Evolutionary conservation across 495 filamentous ascomycete genomes (phyloP), one percentile per base, ranked within the genome.

Genomic region (Cercophora newfieldiana): DNA sequence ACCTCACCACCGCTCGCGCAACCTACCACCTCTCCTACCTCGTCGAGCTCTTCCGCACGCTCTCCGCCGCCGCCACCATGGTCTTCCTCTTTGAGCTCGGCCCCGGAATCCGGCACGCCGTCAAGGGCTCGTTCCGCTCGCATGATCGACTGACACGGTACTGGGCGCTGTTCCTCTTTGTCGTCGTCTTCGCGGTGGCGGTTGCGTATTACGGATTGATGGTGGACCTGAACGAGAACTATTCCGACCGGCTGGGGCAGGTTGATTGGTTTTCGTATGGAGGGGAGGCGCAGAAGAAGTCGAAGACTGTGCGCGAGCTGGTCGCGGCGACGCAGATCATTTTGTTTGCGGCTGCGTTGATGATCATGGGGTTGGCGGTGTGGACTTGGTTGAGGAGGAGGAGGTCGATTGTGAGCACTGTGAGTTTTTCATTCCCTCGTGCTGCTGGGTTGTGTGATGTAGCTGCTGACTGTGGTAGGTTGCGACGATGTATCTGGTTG

Each of bases 21-120:
- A 53, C 50, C 1, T 53, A 22, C 50, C 50, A 53, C 50, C 50
- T 53, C 50, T 2, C 50, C 50, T 26, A 53, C 50, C 50, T 53
- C 2, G 22, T 19, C 50, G 50, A 53, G 25, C 50, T 53, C 50
- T 53, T 53, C 50, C 50, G 50, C 5, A 53, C 50, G 16, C 50
- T 53, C n/a, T 53, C 50, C n/a, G 50, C 50, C 50, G 50, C 50
- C 2, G 50, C 50, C 3, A 26, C 50, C 50, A 53, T 53, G 50
- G 50, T 53, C 50, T 53, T 53, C 50, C 50, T 53, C 50, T 53
- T 53, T 19, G 50, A 53, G 22, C 50, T 53, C 50, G 50, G 50
- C 7, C 50, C 50, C 12, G 50, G 50, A 2, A 53, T 53, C 50
- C 50, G 50, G 6, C 50, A 53, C 50, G 50, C 50, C 21, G 25